phyloP scores from a whole-genome alignment of 2,329 filamentous ascomycete species.

The Samsoniella hepiali region DNA sequence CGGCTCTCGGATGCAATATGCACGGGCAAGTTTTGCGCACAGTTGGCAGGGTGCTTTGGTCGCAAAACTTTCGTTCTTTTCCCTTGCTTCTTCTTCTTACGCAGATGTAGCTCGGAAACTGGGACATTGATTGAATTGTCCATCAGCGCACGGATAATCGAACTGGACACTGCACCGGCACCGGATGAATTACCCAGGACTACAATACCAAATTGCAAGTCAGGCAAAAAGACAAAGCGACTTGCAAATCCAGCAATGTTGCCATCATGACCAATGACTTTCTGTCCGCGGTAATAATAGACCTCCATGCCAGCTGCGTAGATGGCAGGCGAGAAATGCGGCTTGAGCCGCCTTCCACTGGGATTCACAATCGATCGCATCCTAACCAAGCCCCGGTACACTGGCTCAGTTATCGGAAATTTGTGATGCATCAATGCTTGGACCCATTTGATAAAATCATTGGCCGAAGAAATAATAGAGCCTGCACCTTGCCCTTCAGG shows the following conservation, averaged over 20 bases:
- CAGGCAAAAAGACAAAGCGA: conserved; percentile 28
- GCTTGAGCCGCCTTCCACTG: conserved; percentile 14
- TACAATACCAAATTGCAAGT: conserved; percentile 25
- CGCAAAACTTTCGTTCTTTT: not conserved
- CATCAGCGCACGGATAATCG: conserved; percentile 24
- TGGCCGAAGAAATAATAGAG: conserved; percentile 27
- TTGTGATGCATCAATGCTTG: conserved; percentile 27
- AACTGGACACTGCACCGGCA: conserved; percentile 19
- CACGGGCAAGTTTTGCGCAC: not conserved
- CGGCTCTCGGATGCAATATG: not conserved
- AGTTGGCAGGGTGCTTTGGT: not conserved
- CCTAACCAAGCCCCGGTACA: conserved; percentile 25
- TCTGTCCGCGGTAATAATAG: conserved; percentile 22
- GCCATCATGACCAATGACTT: conserved; percentile 27
- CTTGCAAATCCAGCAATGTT: conserved; percentile 25
- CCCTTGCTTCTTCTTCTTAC: not conserved
- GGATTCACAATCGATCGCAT: conserved; percentile 22
- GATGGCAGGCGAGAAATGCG: conserved; percentile 12
- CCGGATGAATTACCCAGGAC: conserved; percentile 27
- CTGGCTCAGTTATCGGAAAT: conserved; percentile 23
- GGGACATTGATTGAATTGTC: conserved; percentile 18
- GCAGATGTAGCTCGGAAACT: not conserved
- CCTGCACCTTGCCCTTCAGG: conserved; percentile 30
- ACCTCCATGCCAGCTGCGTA: conserved; percentile 28
- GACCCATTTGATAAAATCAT: conserved; percentile 30